Evolutionary conservation across 305 asterid genomes (phyloP).

Genomic region (Fraxinus velutina): DNA sequence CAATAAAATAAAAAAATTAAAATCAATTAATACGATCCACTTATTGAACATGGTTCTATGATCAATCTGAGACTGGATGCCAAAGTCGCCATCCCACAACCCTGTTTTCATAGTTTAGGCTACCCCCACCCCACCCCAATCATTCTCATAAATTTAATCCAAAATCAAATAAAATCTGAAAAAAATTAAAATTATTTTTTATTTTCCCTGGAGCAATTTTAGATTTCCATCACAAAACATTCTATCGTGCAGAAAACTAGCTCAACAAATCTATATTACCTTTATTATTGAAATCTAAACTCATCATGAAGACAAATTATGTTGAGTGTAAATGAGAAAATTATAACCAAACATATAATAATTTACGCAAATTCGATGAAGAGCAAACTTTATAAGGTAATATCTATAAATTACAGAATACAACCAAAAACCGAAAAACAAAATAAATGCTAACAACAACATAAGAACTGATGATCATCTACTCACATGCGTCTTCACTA

Average conservation of each 20-base stretch:
- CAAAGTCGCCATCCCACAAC: background rate
- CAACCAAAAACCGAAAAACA: slow-evolving; percentile 3
- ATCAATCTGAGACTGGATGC: background rate
- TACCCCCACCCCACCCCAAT: too few species aligned
- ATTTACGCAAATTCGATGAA: background rate
- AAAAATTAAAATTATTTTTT: background rate
- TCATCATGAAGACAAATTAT: background rate
- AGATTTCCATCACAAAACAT: background rate
- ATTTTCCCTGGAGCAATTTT: background rate
- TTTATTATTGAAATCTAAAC: background rate
- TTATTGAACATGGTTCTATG: background rate
- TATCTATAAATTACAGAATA: slow-evolving; percentile 17
- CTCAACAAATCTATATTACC: background rate
- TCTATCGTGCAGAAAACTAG: background rate
- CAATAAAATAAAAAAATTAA: background rate
- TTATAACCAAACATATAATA: background rate
- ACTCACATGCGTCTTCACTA: background rate
- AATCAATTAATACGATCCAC: background rate
- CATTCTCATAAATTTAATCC: background rate
- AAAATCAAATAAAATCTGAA: background rate
- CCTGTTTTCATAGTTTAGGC: background rate
- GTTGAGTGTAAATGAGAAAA: background rate
- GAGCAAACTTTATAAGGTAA: slow-evolving; percentile 14
- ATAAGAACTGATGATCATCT: slow-evolving; percentile 3
- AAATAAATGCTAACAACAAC: slow-evolving; percentile 24